phyloP scores from a whole-genome alignment of 2,329 filamentous ascomycete species.

The Bipolaris bicolor region DNA sequence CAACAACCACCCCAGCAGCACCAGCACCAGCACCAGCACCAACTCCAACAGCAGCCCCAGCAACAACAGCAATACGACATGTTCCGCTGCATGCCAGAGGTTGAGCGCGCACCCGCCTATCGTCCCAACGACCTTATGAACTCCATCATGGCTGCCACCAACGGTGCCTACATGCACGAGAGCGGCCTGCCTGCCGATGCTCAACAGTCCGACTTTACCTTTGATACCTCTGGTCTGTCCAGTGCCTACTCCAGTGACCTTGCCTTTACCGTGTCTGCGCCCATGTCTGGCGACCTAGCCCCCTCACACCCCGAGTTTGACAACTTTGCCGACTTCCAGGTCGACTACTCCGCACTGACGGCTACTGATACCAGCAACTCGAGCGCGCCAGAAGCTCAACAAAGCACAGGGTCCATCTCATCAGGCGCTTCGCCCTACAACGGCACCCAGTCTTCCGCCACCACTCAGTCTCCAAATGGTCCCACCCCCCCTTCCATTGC shows the following conservation, averaged over 20 bases:
- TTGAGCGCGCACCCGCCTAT: slow-evolving; percentile 34
- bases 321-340: slow-evolving; percentile 36
- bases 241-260: slow-evolving; percentile 31
- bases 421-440: slow-evolving; percentile 47
- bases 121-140: slow-evolving; percentile 45
- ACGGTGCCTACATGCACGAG: slow-evolving; percentile 43
- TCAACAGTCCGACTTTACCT: slow-evolving; percentile 35
- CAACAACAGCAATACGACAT: slow-evolving; percentile 44
- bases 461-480: slow-evolving; percentile 42
- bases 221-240: slow-evolving; percentile 29
- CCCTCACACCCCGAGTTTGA: slow-evolving; percentile 32
- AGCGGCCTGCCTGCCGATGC: slow-evolving; percentile 30
- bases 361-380: slow-evolving; percentile 32
- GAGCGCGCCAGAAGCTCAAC: slow-evolving; percentile 33
- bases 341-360: slow-evolving; percentile 34
- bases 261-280: slow-evolving; percentile 33
- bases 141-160: slow-evolving; percentile 46
- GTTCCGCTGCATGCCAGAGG: slow-evolving; percentile 45
- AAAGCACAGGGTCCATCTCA: slow-evolving; percentile 41
- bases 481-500: slow-evolving; percentile 43
- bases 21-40: slow-evolving; percentile 32
- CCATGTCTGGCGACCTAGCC: slow-evolving; percentile 30
- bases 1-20: slow-evolving; percentile 34
- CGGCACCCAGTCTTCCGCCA: slow-evolving; percentile 37
- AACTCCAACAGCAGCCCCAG: slow-evolving; percentile 32